These are phyloP conservation scores for Chalciporus piperatus DNA, from an alignment of 768 basidiomycete species.

Conservation along the genomic window DNA sequence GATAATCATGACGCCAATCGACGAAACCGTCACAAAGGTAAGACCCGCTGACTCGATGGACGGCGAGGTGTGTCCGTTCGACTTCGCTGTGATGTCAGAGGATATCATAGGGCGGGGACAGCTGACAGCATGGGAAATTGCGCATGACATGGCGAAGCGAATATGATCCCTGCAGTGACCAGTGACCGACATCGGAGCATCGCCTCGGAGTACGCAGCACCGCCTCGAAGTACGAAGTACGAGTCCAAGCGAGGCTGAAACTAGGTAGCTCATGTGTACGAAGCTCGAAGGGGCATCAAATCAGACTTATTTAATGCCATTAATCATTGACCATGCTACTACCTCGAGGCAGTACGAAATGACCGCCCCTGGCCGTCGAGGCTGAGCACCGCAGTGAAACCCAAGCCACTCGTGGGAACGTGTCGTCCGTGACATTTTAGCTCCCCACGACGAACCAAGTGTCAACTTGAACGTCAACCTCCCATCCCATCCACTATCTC, in stretches of 20 bases:
- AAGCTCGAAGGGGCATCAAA: too few relatives aligned
- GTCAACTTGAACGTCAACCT: constrained; percentile 8
- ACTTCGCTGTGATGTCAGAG: background rate
- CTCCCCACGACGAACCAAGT: background rate
- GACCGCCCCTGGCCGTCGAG: background rate
- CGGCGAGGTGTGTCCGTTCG: background rate
- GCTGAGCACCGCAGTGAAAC: background rate
- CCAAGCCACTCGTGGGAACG: background rate
- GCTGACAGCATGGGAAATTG: background rate
- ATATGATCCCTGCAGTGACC: too few relatives aligned
- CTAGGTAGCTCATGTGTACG: too few relatives aligned
- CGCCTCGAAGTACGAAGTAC: too few relatives aligned
- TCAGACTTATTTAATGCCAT: background rate
- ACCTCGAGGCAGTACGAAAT: background rate
- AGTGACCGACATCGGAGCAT: background rate
- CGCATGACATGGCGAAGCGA: background rate
- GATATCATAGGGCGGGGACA: background rate
- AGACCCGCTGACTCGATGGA: background rate
- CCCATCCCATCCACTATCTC: constrained; percentile 8
- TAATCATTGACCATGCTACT: background rate
- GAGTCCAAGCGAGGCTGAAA: too few relatives aligned
- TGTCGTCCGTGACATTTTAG: constrained; percentile 22
- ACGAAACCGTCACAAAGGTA: background rate
- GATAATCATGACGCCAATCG: background rate
- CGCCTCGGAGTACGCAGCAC: too few relatives aligned